Base-by-base conservation (phyloP, 352 stramenopile genomes). In the Globisporangium abappressorium region DNA sequence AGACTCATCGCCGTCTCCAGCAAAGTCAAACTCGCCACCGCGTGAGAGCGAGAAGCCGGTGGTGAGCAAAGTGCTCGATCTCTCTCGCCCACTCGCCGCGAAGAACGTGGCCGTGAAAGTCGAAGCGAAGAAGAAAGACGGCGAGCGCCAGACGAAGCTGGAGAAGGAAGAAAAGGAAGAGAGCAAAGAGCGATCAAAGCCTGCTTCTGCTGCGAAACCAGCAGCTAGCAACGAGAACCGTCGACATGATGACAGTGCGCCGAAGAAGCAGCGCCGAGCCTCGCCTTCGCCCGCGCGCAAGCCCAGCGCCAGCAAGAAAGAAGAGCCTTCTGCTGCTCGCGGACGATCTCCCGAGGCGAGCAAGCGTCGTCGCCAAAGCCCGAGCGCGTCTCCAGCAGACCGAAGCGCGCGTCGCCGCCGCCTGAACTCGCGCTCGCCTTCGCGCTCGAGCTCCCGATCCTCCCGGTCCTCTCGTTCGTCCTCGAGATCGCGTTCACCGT, bases 401-500 rank as follows among this genome's bases (percentile, higher is more conserved):
- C 73, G 64, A 46, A 74, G 59, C 57, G 43, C 59, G 33, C 75
- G 68, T 36, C 73, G 65, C 4, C 68, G 73, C 8, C 73, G 71
- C 33, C 38, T 68, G 20, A 70, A 53, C 15, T 85, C 73, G 1
- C 63, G 51, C 68, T 73, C 68, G 30, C 15, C 47, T 24, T 69
- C 64, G 55, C 20, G 18, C 20, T 60, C 65, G 22, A 33, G 30
- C 14, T 70, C 65, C 14, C 47, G 22, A 3, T 62, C 49, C 8
- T 46, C 34, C 14, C 34, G 22, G 6, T 62, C 49, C 8, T 46
- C 34, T 69, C 69, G 41, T 28, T 70, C 72, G 59, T 68, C 65
- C 33, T 89, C 79, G 0, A 69, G 73, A 26, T 87, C 78, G 43
- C 68, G 70, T 3, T 74, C 76, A 6, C 38, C 66, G 38, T 81